phyloP scores from a whole-genome alignment of 2,329 filamentous ascomycete species.

The Didymellaceae sp. region DNA sequence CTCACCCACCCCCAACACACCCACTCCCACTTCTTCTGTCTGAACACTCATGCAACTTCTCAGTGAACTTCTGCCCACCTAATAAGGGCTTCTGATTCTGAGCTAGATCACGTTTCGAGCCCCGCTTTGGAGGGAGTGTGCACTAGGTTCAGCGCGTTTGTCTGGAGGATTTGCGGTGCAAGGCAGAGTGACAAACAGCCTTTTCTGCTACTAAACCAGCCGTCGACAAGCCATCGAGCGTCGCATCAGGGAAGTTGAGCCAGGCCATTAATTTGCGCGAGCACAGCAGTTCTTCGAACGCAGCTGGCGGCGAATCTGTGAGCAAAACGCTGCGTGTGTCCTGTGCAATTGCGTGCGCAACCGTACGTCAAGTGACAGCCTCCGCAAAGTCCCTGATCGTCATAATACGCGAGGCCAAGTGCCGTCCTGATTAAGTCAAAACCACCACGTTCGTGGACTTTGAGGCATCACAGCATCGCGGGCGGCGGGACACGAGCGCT shows the following conservation, averaged over 20 bases:
- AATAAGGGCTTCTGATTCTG: slow-evolving; percentile 50
- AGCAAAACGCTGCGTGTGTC: slow-evolving; percentile 28
- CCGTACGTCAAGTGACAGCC: slow-evolving; percentile 44
- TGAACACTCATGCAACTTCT: slow-evolving; percentile 44
- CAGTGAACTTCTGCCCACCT: slow-evolving; percentile 47
- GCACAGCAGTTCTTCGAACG: slow-evolving; percentile 29
- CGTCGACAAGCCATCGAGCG: slow-evolving; percentile 30
- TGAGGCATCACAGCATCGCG: slow-evolving; percentile 36
- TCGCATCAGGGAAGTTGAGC: slow-evolving; percentile 32
- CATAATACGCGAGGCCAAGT: slow-evolving; percentile 44
- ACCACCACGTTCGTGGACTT: slow-evolving; percentile 39
- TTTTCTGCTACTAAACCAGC: slow-evolving; percentile 46
- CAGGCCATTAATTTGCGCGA: slow-evolving; percentile 32
- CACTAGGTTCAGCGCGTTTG: slow-evolving; percentile 40
- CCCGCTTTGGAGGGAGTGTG: slow-evolving; percentile 42
- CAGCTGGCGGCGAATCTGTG: slow-evolving; percentile 22
- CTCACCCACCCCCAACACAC: slow-evolving; percentile 28
- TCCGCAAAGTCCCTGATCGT: slow-evolving; percentile 39
- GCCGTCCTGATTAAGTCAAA: slow-evolving; percentile 39
- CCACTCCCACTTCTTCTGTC: slow-evolving; percentile 41
- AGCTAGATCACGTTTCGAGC: slow-evolving; percentile 41
- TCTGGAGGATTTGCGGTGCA: slow-evolving; percentile 33
- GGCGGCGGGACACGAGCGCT: slow-evolving; percentile 35
- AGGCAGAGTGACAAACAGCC: slow-evolving; percentile 41
- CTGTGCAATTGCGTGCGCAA: slow-evolving; percentile 44